Conservation (phyloP, 1,284 basidiomycete genomes). For the Boletus mariae region DNA sequence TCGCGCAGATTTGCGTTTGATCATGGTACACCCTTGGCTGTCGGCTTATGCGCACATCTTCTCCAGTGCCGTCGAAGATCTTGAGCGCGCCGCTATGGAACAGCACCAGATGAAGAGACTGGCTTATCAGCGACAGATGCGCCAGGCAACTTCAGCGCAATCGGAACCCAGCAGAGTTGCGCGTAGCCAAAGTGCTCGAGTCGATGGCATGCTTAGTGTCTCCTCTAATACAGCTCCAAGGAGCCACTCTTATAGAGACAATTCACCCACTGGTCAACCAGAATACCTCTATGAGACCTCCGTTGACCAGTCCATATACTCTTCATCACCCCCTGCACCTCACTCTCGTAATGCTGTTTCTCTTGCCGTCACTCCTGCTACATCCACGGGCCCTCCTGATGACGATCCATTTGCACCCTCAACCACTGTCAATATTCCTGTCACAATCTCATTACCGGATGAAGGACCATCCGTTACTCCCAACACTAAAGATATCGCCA, state of each 20-base stretch:
- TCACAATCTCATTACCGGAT: slow-evolving; percentile 33
- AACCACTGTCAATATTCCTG: slow-evolving; percentile 33
- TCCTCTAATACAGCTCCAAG: slow-evolving; percentile 30
- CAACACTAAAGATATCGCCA: slow-evolving; percentile 19
- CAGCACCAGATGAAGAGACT: slow-evolving; percentile 81
- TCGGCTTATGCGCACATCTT: slow-evolving; percentile 63
- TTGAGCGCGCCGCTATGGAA: slow-evolving; percentile 79
- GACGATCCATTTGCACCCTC: slow-evolving; percentile 52
- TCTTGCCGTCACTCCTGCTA: slow-evolving; percentile 42
- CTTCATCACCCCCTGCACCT: slow-evolving; percentile 32
- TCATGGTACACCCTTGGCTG: slow-evolving; percentile 89
- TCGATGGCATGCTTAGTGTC: slow-evolving; percentile 38
- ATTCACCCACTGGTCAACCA: slow-evolving; percentile 37
- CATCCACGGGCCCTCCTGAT: slow-evolving; percentile 37
- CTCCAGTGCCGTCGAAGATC: slow-evolving; percentile 68
- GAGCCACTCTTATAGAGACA: slow-evolving; percentile 38
- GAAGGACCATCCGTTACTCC: slow-evolving; percentile 31
- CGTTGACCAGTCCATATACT: slow-evolving; percentile 42
- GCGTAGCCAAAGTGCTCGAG: slow-evolving; percentile 44
- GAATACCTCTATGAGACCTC: slow-evolving; percentile 55
- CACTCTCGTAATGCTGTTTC: slow-evolving; percentile 42
- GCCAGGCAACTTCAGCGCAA: slow-evolving; percentile 39
- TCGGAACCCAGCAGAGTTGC: slow-evolving; percentile 37
- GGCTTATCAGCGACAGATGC: slow-evolving; percentile 76
- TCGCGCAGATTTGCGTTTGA: slow-evolving; percentile 68